Percentiles rank a stretch among this genome's conserved stretches.
These are phyloP conservation scores for Prosopis cineraria DNA, from an alignment of 306 rosid species.

Conservation along the genomic window DNA sequence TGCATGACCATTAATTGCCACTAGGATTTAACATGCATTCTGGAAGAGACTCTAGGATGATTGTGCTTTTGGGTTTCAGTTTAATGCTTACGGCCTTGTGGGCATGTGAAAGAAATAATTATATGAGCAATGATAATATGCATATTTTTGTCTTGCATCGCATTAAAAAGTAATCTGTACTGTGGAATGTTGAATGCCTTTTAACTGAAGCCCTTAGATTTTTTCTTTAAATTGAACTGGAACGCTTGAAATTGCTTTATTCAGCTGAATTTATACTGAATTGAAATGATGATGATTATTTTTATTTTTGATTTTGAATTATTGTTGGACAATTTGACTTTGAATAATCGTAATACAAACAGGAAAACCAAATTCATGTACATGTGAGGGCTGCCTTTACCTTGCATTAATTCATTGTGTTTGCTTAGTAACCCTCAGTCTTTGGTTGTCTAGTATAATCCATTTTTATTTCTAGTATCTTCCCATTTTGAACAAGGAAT, in stretches of 20 bases:
- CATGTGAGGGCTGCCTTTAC: neutral
- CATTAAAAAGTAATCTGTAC: neutral
- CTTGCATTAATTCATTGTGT: neutral
- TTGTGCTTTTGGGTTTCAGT: neutral
- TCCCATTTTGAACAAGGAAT: constrained; percentile 15
- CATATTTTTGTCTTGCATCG: neutral
- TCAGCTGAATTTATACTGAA: neutral
- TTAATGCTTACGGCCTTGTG: constrained; percentile 2
- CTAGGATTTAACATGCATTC: constrained; percentile 1
- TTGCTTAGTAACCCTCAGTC: neutral
- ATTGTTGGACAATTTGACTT: neutral
- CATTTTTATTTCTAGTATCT: neutral
- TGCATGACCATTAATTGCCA: neutral
- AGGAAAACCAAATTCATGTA: neutral
- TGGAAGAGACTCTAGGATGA: neutral
- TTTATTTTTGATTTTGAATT: constrained; percentile 7
- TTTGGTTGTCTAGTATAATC: neutral
- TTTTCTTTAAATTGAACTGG: constrained; percentile 4
- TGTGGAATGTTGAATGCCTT: neutral
- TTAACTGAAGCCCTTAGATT: neutral
- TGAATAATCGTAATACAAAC: neutral
- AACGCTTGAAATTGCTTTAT: neutral
- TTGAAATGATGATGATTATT: neutral
- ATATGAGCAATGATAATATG: neutral
- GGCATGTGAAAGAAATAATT: neutral